phyloP scores from a whole-genome alignment of 2,329 filamentous ascomycete genomes.

The Verticillium alfalfae region DNA sequence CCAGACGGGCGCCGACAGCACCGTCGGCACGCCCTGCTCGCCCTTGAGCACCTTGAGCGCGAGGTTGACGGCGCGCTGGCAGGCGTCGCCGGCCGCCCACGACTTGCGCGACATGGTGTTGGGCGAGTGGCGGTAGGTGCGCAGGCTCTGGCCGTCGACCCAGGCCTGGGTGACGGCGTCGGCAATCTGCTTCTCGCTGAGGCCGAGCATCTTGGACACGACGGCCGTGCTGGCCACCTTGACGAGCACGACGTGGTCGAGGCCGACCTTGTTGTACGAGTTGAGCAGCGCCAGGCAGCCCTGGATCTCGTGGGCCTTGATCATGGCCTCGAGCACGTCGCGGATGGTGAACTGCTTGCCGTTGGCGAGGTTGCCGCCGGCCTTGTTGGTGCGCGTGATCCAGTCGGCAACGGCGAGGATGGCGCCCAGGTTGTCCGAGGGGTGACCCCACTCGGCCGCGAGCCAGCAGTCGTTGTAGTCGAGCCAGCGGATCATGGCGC shows the following conservation, averaged over 20 bases:
- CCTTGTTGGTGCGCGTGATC: constrained; percentile 84
- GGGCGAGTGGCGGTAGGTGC: constrained; percentile 93
- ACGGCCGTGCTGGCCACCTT: constrained; percentile 96
- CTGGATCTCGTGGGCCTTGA: constrained; percentile 99
- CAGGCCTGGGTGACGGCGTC: constrained; percentile 96
- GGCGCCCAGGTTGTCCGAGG: constrained; percentile 94
- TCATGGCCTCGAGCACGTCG: constrained; percentile 94
- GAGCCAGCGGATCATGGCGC: constrained; percentile 97
- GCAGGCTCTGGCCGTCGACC: constrained; percentile 92
- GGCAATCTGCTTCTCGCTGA: constrained; percentile 84
- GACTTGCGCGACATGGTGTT: constrained; percentile 99
- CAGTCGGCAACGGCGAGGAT: constrained; percentile 97
- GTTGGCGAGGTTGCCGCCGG: constrained; percentile 71
- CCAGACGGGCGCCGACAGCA: constrained; percentile 89
- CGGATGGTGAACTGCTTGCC: constrained; percentile 84
- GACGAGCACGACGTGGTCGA: constrained; percentile 96
- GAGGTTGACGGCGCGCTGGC: constrained; percentile 89
- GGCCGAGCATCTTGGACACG: constrained; percentile 89
- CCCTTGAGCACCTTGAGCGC: constrained; percentile 88
- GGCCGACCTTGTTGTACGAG: constrained; percentile 96
- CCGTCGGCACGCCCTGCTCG: constrained; percentile 85
- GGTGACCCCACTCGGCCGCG: constrained; percentile 97
- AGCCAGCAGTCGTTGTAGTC: constrained; percentile 99
- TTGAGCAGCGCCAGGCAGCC: constrained; percentile 95
- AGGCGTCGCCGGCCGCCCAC: constrained; percentile 97